Conservation (phyloP, 2,329 filamentous ascomycete genomes). For the Fonsecaea monophora region DNA sequence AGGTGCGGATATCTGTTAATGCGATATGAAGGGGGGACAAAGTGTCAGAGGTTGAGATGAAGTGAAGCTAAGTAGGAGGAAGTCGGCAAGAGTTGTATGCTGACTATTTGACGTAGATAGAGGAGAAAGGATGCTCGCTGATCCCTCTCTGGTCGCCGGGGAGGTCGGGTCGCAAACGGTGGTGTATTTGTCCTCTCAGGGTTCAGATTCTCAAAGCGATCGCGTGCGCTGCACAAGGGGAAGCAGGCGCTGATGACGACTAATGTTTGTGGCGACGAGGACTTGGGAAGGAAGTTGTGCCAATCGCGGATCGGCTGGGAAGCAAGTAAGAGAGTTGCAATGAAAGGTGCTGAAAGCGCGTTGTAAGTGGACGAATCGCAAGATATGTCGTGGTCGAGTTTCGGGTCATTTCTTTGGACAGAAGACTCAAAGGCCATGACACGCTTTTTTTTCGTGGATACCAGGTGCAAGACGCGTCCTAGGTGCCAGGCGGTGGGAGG, state of each 20-base stretch:
- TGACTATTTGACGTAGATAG: constrained; percentile 8
- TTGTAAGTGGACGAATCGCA: constrained; percentile 16
- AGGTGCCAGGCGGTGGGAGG: not conserved
- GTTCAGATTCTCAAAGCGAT: constrained; percentile 8
- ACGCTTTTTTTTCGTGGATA: constrained; percentile 12
- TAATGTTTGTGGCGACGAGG: constrained; percentile 27
- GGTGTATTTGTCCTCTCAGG: constrained; percentile 16
- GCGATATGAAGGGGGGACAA: constrained; percentile 23
- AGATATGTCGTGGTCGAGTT: constrained; percentile 21
- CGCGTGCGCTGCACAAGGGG: constrained; percentile 14
- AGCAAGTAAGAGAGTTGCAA: constrained; percentile 10
- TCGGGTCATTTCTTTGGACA: constrained; percentile 17
- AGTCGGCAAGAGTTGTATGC: constrained; percentile 10
- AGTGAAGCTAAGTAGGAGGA: not conserved
- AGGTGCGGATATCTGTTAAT: constrained; percentile 13
- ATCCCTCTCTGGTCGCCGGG: constrained; percentile 17
- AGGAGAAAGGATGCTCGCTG: not conserved
- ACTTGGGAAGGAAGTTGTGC: constrained; percentile 9
- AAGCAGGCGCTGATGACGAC: constrained; percentile 20
- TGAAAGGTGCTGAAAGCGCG: constrained; percentile 3
- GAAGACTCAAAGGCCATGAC: constrained; percentile 23
- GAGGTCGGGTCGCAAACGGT: constrained; percentile 17
- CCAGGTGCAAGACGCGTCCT: not conserved
- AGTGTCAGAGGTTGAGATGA: constrained; percentile 1
- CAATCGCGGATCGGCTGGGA: constrained; percentile 9